Conservation (phyloP, 495 filamentous ascomycete species). For the Tricharina praecox region DNA sequence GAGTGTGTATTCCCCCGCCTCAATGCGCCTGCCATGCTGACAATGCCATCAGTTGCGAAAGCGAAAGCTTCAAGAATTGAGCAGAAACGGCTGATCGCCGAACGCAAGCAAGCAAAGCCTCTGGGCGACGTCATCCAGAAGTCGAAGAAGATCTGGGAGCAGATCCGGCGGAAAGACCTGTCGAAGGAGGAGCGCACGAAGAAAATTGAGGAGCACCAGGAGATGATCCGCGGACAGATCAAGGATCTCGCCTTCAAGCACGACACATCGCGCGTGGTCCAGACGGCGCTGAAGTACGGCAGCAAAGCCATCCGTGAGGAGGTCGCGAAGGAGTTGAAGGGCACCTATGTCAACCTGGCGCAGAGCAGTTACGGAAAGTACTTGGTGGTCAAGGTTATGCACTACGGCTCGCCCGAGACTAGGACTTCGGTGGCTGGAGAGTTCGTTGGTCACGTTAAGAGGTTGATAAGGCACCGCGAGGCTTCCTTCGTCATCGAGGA, state of each 20-base stretch:
- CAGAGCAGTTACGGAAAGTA: conserved; percentile 90
- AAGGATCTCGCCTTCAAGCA: conserved; percentile 97
- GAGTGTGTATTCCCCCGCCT: conserved; percentile 7
- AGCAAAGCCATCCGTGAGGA: conserved; percentile 63
- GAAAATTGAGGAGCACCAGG: conserved; percentile 73
- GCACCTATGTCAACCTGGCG: conserved; percentile 64
- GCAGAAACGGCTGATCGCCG: conserved; percentile 71
- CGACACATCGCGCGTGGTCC: conserved; percentile 83
- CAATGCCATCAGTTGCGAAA: conserved; percentile 24
- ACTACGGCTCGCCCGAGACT: conserved; percentile 70
- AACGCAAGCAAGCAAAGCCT: conserved; percentile 83
- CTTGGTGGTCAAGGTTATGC: conserved; percentile 81
- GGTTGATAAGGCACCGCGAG: conserved; percentile 87
- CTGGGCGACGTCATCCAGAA: conserved; percentile 75
- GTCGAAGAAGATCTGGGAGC: conserved; percentile 94
- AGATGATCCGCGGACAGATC: conserved; percentile 73
- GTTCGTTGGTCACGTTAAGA: conserved; percentile 81
- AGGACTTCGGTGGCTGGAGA: conserved; percentile 77
- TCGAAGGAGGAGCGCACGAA: conserved; percentile 67
- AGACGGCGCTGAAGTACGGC: conserved; percentile 92
- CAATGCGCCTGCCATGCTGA: conserved; percentile 4
- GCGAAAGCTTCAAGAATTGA: conserved; percentile 82
- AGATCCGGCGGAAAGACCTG: conserved; percentile 75
- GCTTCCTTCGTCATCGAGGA: conserved; percentile 96
- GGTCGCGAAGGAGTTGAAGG: conserved; percentile 76